phyloP scores from a whole-genome alignment of 2,329 filamentous ascomycete genomes.

The Phaeosphaeria sp. region DNA sequence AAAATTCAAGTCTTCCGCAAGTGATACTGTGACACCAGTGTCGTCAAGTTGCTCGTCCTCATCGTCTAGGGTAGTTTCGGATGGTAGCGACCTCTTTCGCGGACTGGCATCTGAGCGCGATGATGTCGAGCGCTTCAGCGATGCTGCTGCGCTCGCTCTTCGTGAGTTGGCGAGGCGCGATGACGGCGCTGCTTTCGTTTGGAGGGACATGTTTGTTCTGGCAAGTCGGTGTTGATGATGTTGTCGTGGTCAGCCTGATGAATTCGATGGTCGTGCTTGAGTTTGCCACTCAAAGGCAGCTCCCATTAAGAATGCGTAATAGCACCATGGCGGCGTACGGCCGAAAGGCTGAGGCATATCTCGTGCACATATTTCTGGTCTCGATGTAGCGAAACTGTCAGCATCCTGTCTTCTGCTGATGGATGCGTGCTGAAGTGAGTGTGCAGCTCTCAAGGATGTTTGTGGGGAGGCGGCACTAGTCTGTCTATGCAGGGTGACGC shows the following conservation, averaged over 20 bases:
- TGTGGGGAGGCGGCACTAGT: background rate
- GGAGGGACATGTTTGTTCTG: constrained; percentile 29
- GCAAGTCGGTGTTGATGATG: background rate
- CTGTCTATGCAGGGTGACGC: background rate
- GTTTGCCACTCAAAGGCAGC: background rate
- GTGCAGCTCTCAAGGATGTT: background rate
- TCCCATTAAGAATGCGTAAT: constrained; percentile 2
- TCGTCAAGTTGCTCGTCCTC: constrained; percentile 63
- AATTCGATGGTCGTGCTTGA: background rate
- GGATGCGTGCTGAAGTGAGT: background rate
- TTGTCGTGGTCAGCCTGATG: background rate
- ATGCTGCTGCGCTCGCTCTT: constrained; percentile 29
- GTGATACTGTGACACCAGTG: constrained; percentile 61
- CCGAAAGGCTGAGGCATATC: constrained; percentile 20
- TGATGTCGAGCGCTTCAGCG: constrained; percentile 39
- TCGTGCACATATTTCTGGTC: constrained; percentile 19
- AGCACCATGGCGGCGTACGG: background rate
- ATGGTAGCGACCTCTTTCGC: constrained; percentile 43
- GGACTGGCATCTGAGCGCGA: constrained; percentile 48
- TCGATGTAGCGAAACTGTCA: constrained; percentile 30
- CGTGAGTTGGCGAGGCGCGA: constrained; percentile 39
- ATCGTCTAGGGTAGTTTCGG: constrained; percentile 32
- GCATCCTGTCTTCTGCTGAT: constrained; percentile 9
- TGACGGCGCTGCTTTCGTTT: constrained; percentile 38
- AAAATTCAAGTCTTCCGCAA: constrained; percentile 64